These are phyloP conservation scores for Nemania sp. DNA, from an alignment of 2,329 filamentous ascomycete genomes.

Conservation along the genomic window DNA sequence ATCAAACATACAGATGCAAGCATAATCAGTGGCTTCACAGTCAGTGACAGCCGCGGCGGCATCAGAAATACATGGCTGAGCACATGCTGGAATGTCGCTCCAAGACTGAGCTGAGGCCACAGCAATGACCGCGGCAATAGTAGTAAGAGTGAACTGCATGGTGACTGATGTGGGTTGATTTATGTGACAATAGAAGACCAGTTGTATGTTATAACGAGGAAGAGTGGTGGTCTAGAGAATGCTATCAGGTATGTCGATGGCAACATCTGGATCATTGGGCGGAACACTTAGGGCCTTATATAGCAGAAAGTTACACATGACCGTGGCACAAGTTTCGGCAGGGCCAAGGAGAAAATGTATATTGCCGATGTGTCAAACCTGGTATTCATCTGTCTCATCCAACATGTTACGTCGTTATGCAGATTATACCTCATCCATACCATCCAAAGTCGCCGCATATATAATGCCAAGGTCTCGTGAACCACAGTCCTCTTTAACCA, in stretches of 20 bases:
- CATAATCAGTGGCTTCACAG: slow-evolving; percentile 10
- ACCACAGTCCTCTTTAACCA: no score
- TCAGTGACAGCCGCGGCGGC: slow-evolving; percentile 4
- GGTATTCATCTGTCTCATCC: no score
- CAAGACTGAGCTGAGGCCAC: slow-evolving; percentile 19
- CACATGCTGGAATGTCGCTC: slow-evolving; percentile 21
- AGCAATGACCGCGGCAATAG: slow-evolving; percentile 1
- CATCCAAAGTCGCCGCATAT: no score
- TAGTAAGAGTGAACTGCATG: slow-evolving; percentile 19
- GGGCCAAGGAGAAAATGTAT: no score
- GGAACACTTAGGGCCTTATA: slow-evolving; percentile 16
- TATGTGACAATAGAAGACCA: no score
- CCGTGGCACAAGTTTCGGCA: no score
- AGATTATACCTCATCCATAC: no score
- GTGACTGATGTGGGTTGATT: not conserved
- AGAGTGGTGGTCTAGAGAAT: not conserved
- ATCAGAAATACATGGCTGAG: slow-evolving; percentile 15
- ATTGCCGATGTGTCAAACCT: no score
- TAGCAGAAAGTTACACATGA: no score
- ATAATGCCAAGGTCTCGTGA: no score
- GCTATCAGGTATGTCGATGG: slow-evolving; percentile 3
- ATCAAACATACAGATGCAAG: slow-evolving; percentile 18
- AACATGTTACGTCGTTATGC: no score
- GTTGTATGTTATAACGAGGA: no score
- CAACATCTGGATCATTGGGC: slow-evolving; percentile 3